Evolutionary conservation across 805 yeast species (phyloP), one percentile per base, ranked within the genome.

Genomic region (Tetrapisispora pingtungensis): DNA sequence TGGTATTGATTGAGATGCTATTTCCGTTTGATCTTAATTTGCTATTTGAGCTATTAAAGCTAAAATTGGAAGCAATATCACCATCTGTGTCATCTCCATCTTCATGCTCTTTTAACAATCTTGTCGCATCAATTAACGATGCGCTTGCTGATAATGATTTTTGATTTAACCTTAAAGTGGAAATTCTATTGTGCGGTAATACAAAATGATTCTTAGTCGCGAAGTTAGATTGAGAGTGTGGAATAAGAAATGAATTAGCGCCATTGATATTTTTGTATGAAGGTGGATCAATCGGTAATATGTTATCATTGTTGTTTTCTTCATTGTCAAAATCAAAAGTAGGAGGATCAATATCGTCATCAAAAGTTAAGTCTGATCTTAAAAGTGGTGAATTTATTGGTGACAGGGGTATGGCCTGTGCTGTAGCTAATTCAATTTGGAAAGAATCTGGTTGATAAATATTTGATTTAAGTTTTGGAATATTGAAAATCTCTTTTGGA

Each of bases 401-500:
- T 6, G 45, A 43, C 15, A 46, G 24, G 10, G 45, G 43, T 18
- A 36, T 30, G 12, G 48, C 87, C 51, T 78, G 88, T 1, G 84
- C 81, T 0, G 84, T 77, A 26, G 72, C 64, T 44, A 78, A 52
- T 42, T 68, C 76, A 3, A 66, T 57, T 3, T 71, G 70, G 20
- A 72, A 57, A 14, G 58, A 58, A 0, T 62, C 67, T 0, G 89
- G 89, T 50, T 74, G 70, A 56, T 78, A 82, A 10, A 81, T 48
- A 47, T 75, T 75, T 10, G 79, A 66, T n/a, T 65, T 59, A 7
- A 73, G 48, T 41, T 51, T 58, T 5, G 66, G 66, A 4, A 67
- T 59, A 24, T 51, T 31, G 14, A 49, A 43, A 2, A 48, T 28
- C 10, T 28, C 37, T 26, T 42, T 42, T 3, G 37, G 24, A 4